Evolutionary conservation across 371 early-diverging fungal species (phyloP), one percentile per base, ranked within the genome.

Genomic region (Blyttiomyces sp.): DNA sequence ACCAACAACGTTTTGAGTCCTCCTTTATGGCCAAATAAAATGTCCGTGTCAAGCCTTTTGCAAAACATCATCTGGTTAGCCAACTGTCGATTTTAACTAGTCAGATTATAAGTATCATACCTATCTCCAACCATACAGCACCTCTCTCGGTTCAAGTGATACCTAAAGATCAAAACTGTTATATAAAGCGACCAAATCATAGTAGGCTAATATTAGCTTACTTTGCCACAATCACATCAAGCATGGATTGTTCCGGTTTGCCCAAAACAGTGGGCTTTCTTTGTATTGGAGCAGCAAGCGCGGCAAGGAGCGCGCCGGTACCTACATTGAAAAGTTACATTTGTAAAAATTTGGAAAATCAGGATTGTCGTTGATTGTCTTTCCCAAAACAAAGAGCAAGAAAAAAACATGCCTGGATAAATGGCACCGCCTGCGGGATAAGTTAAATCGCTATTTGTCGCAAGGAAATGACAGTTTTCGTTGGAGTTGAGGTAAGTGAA

Each of bases 111-210:
- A 31, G 3, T 1, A 24, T 17, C 46, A 49, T 58, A 72, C 64
- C 94, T 86, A 72, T 98, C 98, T 27, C 98, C 98, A 51, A 98
- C 88, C 98, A 98, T 98, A 73, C 90, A 90, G 0, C 95, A 93
- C 56, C 89, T 79, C 11, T 69, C 57, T 0, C 84, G 85, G 61
- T 96, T 87, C 13, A 96, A 77, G 44, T 87, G 76, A 63, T 86
- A 89, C 61, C 85, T 87, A 27, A 6, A 13, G 36, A 42, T 53
- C 56, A n/a, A 21, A 17, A 43, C 32, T 5, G 23, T 16, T 3
- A 44, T 32, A 24, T 7, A 1, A 21, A 31, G 21, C 16, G 1
- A 31, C 26, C 23, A 51, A 17, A 48, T 21, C 43, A 19, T 30
- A 27, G 11, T n/a, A 28, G 49, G 1, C 4, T 31, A 28, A 11